Evolutionary conservation across 352 stramenopile species (phyloP), one percentile per base, ranked within the genome.

Genomic region (Pythium insidiosum): DNA sequence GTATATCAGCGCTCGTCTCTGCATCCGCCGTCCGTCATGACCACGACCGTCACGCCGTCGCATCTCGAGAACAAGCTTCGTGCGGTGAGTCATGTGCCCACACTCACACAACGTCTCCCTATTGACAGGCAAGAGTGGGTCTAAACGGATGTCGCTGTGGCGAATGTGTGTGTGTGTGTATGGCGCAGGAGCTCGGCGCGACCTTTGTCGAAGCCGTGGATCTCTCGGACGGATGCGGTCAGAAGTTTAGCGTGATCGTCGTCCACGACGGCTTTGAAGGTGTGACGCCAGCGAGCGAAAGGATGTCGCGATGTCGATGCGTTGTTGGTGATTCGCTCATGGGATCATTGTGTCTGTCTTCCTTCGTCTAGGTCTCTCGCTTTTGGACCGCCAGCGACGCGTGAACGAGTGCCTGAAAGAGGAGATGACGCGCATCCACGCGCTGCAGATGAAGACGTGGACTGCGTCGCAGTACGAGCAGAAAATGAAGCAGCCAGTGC

Each of bases 381-480:
- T 91, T 48, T 50, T 91, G 41, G 73, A 91, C 35, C 79, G 79
- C 35, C 79, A 91, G 42, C 75, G 76, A 30, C 59, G 66, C 20
- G 76, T 91, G 50, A 88, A 91, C 54, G 70, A 88, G 37, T 84
- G 68, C 23, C 63, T 91, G 7, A 84, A 82, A 46, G 79, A 88
- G 47, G 75, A 91, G 49, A 87, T 91, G 73, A 84, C 68, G 44
- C 67, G 63, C 43, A 91, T 91, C 47, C 79, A 91, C 56, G 79
- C 79, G 57, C 64, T 91, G 47, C 73, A 87, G 49, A 88, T 91
- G 75, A 88, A 88, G 64, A 91, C 75, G 24, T 91, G 78, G 78
- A 91, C 78, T 47, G 69, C 70, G 13, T 59, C 57, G 47, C 78
- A 91, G 64, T 91, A 88, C 56, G 68, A 83, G 56, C 71, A 87